Evolutionary conservation across 2,329 filamentous ascomycete species (phyloP).

Genomic region (Sporothrix pseudoabietina): DNA sequence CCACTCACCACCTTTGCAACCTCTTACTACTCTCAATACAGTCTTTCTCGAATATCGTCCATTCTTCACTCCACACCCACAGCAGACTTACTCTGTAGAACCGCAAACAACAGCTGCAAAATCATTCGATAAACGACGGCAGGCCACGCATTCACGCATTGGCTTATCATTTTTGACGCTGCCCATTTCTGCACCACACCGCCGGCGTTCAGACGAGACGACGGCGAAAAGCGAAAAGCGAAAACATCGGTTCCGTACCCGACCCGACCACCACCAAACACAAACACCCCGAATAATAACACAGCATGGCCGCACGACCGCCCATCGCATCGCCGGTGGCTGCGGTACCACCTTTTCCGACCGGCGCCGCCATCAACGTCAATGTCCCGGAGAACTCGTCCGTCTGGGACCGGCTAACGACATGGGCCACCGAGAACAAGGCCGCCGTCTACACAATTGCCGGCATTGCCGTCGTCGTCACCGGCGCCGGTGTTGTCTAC

Average conservation of each 20-base stretch:
- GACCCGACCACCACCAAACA: background rate
- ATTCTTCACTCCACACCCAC: background rate
- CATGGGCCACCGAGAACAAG: slow-evolving; percentile 95
- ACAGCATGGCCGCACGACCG: slow-evolving; percentile 46
- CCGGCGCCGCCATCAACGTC: slow-evolving; percentile 43
- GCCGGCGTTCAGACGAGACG: background rate
- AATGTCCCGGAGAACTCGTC: slow-evolving; percentile 63
- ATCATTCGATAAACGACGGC: background rate
- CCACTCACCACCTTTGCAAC: slow-evolving; percentile 9
- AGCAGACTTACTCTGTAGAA: background rate
- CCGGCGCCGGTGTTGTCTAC: slow-evolving; percentile 89
- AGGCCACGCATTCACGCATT: background rate
- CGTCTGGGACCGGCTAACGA: slow-evolving; percentile 85
- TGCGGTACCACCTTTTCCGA: slow-evolving; percentile 40
- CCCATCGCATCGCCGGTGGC: slow-evolving; percentile 41
- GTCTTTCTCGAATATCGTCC: background rate
- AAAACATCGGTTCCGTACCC: background rate
- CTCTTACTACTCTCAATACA: too few relatives aligned
- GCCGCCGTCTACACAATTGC: slow-evolving; percentile 94
- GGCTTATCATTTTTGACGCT: slow-evolving; percentile 3
- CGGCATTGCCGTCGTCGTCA: slow-evolving; percentile 88
- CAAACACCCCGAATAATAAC: background rate
- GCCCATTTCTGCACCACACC: slow-evolving; percentile 13
- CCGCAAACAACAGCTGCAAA: background rate
- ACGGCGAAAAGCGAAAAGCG: background rate